phyloP scores from a whole-genome alignment of 768 basidiomycete species.

The Neoboletus magnificus region DNA sequence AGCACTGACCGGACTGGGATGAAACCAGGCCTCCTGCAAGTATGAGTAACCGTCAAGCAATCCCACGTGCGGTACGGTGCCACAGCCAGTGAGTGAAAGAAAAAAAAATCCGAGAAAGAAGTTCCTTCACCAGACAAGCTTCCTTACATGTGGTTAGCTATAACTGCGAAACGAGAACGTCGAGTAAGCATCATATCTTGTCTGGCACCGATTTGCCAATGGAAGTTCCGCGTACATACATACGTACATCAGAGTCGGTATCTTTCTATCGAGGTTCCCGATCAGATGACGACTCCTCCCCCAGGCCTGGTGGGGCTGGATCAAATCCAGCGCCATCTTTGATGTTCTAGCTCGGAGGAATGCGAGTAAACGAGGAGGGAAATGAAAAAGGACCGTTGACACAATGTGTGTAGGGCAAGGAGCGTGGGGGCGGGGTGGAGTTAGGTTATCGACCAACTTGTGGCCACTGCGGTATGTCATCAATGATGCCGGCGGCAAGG shows the following conservation, averaged over 20 bases:
- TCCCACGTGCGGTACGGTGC: too few relatives aligned
- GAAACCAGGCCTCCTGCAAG: too few relatives aligned
- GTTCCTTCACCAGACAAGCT: too few relatives aligned
- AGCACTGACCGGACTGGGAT: neutral
- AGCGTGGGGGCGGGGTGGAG: neutral
- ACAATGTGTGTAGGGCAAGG: too few relatives aligned
- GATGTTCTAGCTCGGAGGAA: neutral
- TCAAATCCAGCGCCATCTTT: neutral
- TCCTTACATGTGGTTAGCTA: too few relatives aligned
- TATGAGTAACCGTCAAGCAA: too few relatives aligned
- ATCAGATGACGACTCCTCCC: neutral
- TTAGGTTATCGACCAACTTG: neutral
- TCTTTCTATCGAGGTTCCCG: neutral
- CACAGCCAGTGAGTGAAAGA: too few relatives aligned
- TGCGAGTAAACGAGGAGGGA: neutral
- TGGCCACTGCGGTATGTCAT: neutral
- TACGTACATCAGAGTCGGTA: neutral
- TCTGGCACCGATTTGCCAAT: neutral
- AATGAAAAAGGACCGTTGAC: neutral
- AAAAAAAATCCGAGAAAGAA: too few relatives aligned
- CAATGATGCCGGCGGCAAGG: neutral
- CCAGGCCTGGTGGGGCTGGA: neutral
- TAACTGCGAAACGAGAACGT: neutral
- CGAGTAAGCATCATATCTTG: neutral
- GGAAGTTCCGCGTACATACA: neutral